Percentiles rank a stretch among this genome's conserved stretches.
These are phyloP conservation scores for Scheffersomyces coipomensis DNA, from an alignment of 805 yeast species.

Conservation along the genomic window DNA sequence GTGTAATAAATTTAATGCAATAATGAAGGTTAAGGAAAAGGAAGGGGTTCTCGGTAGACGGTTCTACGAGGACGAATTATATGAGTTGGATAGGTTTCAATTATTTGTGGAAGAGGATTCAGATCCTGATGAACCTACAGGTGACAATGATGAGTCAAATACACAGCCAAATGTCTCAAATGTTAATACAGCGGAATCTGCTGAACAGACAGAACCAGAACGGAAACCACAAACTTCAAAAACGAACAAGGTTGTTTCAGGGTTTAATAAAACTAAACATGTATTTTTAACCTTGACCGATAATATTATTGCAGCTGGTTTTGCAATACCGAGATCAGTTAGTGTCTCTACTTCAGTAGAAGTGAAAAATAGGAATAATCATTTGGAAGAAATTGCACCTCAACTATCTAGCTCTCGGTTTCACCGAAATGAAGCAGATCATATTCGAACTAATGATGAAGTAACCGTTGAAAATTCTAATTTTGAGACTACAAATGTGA, in stretches of 20 bases:
- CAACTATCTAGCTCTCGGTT: neutral
- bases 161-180: conserved; percentile 4
- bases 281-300: conserved; percentile 48
- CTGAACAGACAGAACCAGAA: neutral
- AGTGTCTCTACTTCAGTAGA: conserved; percentile 24
- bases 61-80: conserved; percentile 65
- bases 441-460: neutral
- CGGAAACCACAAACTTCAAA: neutral
- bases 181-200: no score
- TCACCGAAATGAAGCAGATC: neutral
- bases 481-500: neutral
- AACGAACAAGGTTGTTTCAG: conserved; percentile 3
- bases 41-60: conserved; percentile 75
- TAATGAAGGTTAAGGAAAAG: conserved; percentile 60
- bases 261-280: conserved; percentile 27
- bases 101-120: conserved; percentile 36
- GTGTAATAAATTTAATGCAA: conserved; percentile 62
- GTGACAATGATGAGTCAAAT: neutral
- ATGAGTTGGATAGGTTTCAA: conserved; percentile 38
- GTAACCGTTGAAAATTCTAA: neutral
- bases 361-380: conserved; percentile 2
- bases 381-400: conserved; percentile 4
- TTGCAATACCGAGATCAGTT: conserved; percentile 55
- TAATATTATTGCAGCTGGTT: conserved; percentile 54
- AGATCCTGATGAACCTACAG: neutral